Conservation (phyloP, 306 rosid genomes). For the Cucumis melo region DNA sequence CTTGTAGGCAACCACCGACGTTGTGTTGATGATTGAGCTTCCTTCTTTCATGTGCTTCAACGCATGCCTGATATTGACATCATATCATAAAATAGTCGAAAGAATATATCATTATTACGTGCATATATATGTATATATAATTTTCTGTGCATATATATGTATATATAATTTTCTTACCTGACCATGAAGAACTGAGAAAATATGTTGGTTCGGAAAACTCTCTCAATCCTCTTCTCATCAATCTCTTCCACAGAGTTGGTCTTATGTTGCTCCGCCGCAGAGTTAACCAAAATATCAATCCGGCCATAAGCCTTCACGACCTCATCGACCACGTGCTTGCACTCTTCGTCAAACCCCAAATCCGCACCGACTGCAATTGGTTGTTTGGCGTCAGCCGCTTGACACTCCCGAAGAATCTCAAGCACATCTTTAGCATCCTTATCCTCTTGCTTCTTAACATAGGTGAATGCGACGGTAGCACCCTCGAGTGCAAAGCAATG, state of each 20-base stretch:
- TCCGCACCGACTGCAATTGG: conserved; percentile 38
- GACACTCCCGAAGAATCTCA: conserved; percentile 20
- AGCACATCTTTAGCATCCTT: conserved; percentile 31
- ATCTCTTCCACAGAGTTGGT: conserved; percentile 20
- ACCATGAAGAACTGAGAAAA: conserved; percentile 45
- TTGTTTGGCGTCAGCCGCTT: conserved; percentile 23
- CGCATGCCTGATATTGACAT: conserved; percentile 31
- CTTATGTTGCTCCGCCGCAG: conserved; percentile 37
- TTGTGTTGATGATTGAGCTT: conserved; percentile 56
- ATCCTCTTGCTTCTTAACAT: conserved; percentile 41
- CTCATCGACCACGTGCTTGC: conserved; percentile 25
- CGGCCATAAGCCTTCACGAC: conserved; percentile 32
- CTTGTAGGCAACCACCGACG: conserved; percentile 60
- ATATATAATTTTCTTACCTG: conserved; percentile 12
- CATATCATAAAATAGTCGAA: too few relatives aligned
- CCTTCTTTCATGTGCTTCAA: conserved; percentile 76
- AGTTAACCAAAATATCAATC: conserved; percentile 40
- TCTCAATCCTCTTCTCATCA: conserved; percentile 22
- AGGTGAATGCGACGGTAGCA: conserved; percentile 44
- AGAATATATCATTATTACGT: too few relatives aligned
- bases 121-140: too few relatives aligned
- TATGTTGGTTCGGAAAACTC: conserved; percentile 43
- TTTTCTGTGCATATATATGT: too few relatives aligned
- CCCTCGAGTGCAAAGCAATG: conserved; percentile 34
- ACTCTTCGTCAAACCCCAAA: conserved; percentile 32